Evolutionary conservation across 2,329 filamentous ascomycete species (phyloP).

Genomic region (Fusarium penzigii): DNA sequence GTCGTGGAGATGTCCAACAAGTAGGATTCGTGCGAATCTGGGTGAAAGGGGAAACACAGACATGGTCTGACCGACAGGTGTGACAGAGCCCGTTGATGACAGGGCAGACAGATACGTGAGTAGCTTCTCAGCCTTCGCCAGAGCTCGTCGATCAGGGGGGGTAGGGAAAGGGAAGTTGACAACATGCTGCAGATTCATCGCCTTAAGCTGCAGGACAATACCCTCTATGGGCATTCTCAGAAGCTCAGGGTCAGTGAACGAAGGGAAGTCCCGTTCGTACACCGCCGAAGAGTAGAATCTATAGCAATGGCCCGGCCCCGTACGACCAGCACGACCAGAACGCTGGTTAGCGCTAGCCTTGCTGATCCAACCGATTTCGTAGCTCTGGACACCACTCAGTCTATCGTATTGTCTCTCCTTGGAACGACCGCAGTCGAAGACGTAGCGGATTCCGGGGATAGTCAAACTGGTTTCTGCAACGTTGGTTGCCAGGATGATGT

Average conservation of each 20-base stretch:
- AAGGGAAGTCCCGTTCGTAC: slow-evolving; percentile 83
- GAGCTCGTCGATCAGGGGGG: slow-evolving; percentile 72
- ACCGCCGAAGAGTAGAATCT: slow-evolving; percentile 91
- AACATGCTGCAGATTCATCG: slow-evolving; percentile 88
- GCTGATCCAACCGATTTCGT: slow-evolving; percentile 94
- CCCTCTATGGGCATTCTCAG: slow-evolving; percentile 89
- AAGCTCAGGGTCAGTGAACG: slow-evolving; percentile 87
- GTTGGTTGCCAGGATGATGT: slow-evolving; percentile 92
- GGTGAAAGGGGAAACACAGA: slow-evolving; percentile 89
- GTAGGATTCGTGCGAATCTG: slow-evolving; percentile 87
- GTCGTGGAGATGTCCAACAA: slow-evolving; percentile 79
- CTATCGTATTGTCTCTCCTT: slow-evolving; percentile 91
- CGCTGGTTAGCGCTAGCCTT: slow-evolving; percentile 94
- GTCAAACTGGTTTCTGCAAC: slow-evolving; percentile 97
- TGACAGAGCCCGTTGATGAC: slow-evolving; percentile 70
- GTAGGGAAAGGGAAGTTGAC: slow-evolving; percentile 97
- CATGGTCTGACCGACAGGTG: slow-evolving; percentile 76
- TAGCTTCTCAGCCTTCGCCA: slow-evolving; percentile 83
- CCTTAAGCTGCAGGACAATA: slow-evolving; percentile 89
- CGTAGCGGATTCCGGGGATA: slow-evolving; percentile 91
- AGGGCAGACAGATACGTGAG: slow-evolving; percentile 85
- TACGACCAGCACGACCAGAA: slow-evolving; percentile 91
- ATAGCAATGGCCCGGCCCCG: slow-evolving; percentile 94
- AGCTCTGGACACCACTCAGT: slow-evolving; percentile 90
- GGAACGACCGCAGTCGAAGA: slow-evolving; percentile 89